Evolutionary conservation across 139 green algal genomes (phyloP), one percentile per base, ranked within the genome.

Genomic region (Ulvella scutata): DNA sequence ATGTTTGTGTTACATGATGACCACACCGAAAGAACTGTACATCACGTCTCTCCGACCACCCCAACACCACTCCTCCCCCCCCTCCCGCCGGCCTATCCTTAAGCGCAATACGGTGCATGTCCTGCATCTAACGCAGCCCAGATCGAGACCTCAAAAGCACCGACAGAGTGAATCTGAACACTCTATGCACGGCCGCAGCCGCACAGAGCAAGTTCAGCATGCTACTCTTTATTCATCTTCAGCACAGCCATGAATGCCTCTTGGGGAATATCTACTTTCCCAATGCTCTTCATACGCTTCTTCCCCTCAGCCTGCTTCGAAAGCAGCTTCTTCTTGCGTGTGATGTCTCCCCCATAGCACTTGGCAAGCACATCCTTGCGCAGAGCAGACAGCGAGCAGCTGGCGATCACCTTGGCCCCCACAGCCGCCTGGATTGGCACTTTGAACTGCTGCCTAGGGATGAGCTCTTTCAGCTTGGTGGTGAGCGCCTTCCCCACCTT

Each of bases 321-420:
- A 72, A 99, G 84, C 72, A 99, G 87, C 89, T 99, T 99, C 87
- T 97, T 98, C 87, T 99, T 99, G 17, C 95, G 84, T 36, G 77
- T 89, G 62, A 97, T 92, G 79, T 97, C 90, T 6, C 87, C 87
- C 38, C 85, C 90, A 73, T 99, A 99, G 83, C 95, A 99, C 84
- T 99, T 99, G 39, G 95, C 95, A 2, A 97, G 83, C 78, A 99
- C 95, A 80, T 99, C 95, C 87, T 98, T 98, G 59, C 95, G 87
- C 81, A 91, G 84, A 3, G 89, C 85, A 43, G 85, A 76, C 43
- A 95, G 89, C 21, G 81, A 59, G 79, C 92, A 85, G 43, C 81
- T 88, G 3, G 91, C 89, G 4, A 96, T 89, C 26, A 93, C 83
- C 78, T 92, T 90, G 43, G 81, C 85, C 35, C 94, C 93, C 37